Evolutionary conservation across 768 basidiomycete species (phyloP), one percentile per base, ranked within the genome.

Genomic region (Serendipita sp.): DNA sequence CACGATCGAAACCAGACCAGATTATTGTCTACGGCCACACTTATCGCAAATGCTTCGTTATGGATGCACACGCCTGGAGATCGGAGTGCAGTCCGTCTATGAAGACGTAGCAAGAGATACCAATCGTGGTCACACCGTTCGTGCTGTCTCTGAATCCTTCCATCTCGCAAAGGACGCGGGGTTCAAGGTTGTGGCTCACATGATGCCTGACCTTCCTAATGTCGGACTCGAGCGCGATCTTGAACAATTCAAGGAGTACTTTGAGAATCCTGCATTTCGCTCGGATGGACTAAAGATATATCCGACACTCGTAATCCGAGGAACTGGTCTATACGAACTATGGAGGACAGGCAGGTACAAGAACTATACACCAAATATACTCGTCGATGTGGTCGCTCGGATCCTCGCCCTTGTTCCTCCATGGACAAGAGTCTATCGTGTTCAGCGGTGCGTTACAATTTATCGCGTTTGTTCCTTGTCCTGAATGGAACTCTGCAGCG

Each of bases 141-240:
- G 91, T 63, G 91, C 95, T 6, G 95, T 97, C 63, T 86, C 90
- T 53, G 95, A 99, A 73, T 90, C 88, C 11, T 99, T 99, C 75
- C 95, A 98, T 71, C 84, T 99, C 69, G 87, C 93, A 18, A 99
- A 99, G 73, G 95, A 99, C 70, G 96, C 95, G 1, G 96, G 96
- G 3, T 99, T 96, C 85, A 99, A 99, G 75, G 94, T 99, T 63
- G 96, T 99, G 33, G 94, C 94, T 18, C 96, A 99, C 72, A 98
- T 98, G 96, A 99, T 99, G 94, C 93, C 94, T 13, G 95, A 99
- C 73, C 81, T 98, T 6, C 95, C 95, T 6, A 99, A 99, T 72
- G 91, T 98, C 64, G 96, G 96, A 37, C 81, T 95, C 65, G 96
- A 98, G 76, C 84, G 96, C 64, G 96, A 99, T 74, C 82, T 99